Evolutionary conservation across 768 basidiomycete species (phyloP).

Genomic region (Kwoniella sp.): DNA sequence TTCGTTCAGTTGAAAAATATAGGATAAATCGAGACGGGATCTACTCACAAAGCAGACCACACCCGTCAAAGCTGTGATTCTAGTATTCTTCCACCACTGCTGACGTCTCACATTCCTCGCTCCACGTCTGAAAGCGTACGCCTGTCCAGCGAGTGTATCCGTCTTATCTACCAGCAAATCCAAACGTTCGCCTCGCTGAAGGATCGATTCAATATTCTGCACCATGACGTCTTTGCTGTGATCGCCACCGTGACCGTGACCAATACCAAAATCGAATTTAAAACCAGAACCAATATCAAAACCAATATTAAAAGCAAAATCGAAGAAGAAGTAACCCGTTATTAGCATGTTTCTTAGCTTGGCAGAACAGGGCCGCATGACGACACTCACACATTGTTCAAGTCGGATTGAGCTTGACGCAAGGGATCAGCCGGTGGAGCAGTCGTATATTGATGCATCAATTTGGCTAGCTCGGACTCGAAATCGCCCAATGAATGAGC

Average conservation of each 20-base stretch:
- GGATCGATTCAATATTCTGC: conserved; percentile 95
- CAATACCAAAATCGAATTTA: not conserved
- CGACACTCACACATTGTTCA: conserved; percentile 58
- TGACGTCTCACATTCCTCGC: conserved; percentile 64
- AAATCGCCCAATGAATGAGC: conserved; percentile 56
- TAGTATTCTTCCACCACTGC: conserved; percentile 58
- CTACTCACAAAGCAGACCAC: conserved; percentile 60
- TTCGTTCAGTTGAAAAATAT: no score
- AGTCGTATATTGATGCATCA: conserved; percentile 88
- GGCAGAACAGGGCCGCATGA: no score
- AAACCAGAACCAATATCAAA: conserved; percentile 61
- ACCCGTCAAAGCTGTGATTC: conserved; percentile 62
- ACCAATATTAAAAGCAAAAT: no score
- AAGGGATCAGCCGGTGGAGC: conserved; percentile 84
- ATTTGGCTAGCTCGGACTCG: conserved; percentile 55
- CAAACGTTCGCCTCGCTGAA: conserved; percentile 90
- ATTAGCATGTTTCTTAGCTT: no score
- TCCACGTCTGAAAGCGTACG: conserved; percentile 86
- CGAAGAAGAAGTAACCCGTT: no score
- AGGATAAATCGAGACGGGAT: no score
- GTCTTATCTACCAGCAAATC: conserved; percentile 97
- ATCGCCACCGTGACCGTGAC: not conserved
- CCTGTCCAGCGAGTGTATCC: conserved; percentile 89
- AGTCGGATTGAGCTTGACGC: conserved; percentile 80
- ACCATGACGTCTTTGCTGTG: conserved; percentile 88